Evolutionary conservation across 2,329 filamentous ascomycete species (phyloP), one percentile per base, ranked within the genome.

Genomic region (Aspergillus ibericus): DNA sequence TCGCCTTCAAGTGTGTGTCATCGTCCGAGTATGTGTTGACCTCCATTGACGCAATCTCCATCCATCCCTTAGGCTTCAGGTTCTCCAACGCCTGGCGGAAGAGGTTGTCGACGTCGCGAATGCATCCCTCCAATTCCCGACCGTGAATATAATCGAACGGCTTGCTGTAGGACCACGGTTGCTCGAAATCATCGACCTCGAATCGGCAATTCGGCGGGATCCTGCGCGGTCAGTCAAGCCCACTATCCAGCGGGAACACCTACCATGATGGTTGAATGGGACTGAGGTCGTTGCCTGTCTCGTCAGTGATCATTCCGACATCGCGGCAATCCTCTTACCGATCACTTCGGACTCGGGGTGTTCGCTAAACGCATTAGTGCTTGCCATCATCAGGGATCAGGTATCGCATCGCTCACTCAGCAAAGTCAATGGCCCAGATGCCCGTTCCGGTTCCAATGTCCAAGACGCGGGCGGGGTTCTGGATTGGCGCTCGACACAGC

Each of bases 11-110:
- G 48, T 73, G 70, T 6, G 70, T 72, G 1, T 42, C 65, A 49
- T 74, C 70, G n/a, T 72, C 70, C 18, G 92, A 96, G 73, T 96
- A 93, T 0, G 93, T 96, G 73, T 96, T 96, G 72, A 96, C 89
- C 74, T 97, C 93, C 56, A 97, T 88, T 13, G 84, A 88, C 9
- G 92, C 58, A 18, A 72, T 67, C 51, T 72, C 70, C 22, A 72
- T 62, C 60, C 65, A 72, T 18, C 70, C 70, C 8, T 63, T 63
- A 3, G 69, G 70, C 10, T 64, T 67, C 6, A 72, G 59, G 27
- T 67, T 66, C 10, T 65, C 53, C n/a, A 59, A 61, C 3, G 64
- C 68, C 40, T 69, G 68, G 8, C 47, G 34, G 54, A 72, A 71
- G n/a, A 72, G 59, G n/a, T 47, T 32, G 27, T 68, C 60, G 53